These are phyloP conservation scores for Rhodotorula sp. DNA, from an alignment of 1,284 basidiomycete genomes.

Conservation along the genomic window DNA sequence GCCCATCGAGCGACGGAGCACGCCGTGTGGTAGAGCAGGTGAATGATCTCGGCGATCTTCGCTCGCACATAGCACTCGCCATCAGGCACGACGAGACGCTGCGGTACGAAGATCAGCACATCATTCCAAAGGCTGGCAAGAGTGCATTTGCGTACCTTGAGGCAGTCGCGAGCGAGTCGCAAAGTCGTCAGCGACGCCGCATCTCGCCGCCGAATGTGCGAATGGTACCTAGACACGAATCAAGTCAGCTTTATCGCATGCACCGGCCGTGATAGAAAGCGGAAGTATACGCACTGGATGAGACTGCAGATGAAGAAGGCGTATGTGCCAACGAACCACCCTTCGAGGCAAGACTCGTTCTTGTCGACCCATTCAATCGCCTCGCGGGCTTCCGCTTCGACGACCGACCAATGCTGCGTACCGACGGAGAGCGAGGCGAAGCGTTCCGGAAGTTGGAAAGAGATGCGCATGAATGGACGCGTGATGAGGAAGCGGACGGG, in stretches of 20 bases:
- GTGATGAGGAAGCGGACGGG: conserved; percentile 63
- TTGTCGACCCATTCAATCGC: conserved; percentile 84
- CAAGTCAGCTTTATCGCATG: neutral
- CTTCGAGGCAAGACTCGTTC: conserved; percentile 77
- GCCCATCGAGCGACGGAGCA: conserved; percentile 42
- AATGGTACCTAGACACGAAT: conserved; percentile 70
- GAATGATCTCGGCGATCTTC: conserved; percentile 88
- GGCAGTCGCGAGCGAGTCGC: conserved; percentile 73
- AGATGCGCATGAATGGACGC: conserved; percentile 82
- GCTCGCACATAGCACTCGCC: conserved; percentile 46
- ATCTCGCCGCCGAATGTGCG: conserved; percentile 80
- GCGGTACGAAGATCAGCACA: conserved; percentile 30
- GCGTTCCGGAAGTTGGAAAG: conserved; percentile 77
- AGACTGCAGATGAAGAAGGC: conserved; percentile 84
- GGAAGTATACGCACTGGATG: conserved; percentile 64
- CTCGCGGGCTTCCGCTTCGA: conserved; percentile 70
- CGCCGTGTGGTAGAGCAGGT: conserved; percentile 85
- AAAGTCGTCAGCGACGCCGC: conserved; percentile 68
- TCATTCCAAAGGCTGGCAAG: conserved; percentile 66
- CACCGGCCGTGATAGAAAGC: neutral
- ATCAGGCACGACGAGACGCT: conserved; percentile 42
- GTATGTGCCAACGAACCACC: conserved; percentile 81
- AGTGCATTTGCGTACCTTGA: conserved; percentile 55
- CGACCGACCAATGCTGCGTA: conserved; percentile 70
- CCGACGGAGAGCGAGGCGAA: conserved; percentile 74